phyloP scores from a whole-genome alignment of 2,329 filamentous ascomycete species.

The Seiridium unicorne region DNA sequence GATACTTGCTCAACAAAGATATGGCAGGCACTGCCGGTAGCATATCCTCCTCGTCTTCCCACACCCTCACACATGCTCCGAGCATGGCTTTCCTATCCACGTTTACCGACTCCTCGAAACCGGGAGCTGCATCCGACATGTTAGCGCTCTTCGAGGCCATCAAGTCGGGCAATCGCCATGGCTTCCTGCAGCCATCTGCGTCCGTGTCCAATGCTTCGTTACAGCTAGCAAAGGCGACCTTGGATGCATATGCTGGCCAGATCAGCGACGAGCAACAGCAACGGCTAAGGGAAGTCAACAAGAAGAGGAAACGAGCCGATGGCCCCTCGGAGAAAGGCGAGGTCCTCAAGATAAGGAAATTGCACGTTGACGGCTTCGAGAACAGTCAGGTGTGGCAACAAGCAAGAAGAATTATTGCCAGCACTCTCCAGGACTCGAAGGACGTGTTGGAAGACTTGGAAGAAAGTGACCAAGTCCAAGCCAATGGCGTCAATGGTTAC shows the following conservation, averaged over 20 bases:
- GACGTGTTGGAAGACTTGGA: slow-evolving; percentile 48
- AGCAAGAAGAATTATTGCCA: slow-evolving; percentile 73
- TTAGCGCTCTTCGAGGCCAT: slow-evolving; percentile 56
- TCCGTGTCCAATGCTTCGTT: slow-evolving; percentile 68
- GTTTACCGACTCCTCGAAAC: slow-evolving; percentile 27
- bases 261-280: slow-evolving; percentile 71
- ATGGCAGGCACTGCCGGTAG: slow-evolving; percentile 42
- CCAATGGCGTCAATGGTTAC: slow-evolving; percentile 39
- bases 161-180: slow-evolving; percentile 60
- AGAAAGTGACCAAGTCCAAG: slow-evolving; percentile 52
- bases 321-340: slow-evolving; percentile 41
- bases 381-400: slow-evolving; percentile 94
- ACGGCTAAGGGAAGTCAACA: slow-evolving; percentile 64
- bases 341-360: slow-evolving; percentile 73
- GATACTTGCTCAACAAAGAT: slow-evolving; percentile 9
- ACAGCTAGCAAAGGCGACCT: slow-evolving; percentile 72
- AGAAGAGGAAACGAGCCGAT: slow-evolving; percentile 70
- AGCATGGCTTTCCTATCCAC: slow-evolving; percentile 39
- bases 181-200: slow-evolving; percentile 72
- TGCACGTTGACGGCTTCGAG: slow-evolving; percentile 85
- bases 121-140: slow-evolving; percentile 35
- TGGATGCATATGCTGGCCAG: slow-evolving; percentile 75
- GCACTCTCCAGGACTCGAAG: slow-evolving; percentile 48
- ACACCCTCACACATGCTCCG: slow-evolving; percentile 57
- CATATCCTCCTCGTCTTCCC: slow-evolving; percentile 62